Evolutionary conservation across 495 filamentous ascomycete genomes (phyloP), one percentile per base, ranked within the genome.

Genomic region (Hypoxylon fragiforme): DNA sequence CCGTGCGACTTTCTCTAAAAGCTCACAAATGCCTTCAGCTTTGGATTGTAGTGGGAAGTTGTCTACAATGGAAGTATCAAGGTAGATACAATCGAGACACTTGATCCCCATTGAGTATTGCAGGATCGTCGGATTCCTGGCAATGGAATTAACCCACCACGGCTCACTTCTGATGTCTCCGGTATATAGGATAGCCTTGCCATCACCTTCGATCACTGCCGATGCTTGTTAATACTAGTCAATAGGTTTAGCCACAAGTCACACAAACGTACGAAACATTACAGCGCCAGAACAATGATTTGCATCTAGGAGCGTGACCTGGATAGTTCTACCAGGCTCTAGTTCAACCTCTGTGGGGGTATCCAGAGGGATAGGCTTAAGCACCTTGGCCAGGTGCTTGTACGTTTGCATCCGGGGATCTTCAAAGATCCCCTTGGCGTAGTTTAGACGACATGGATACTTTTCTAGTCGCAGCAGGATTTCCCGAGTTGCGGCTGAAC

Each of bases 221-320:
- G 9, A 16, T 14, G 36, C 7, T 44, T 4, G 8, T 50, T 30
- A 54, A 11, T 31, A 31, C 7, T 8, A 13, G 7, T 9, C 52
- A n/a, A n/a, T n/a, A n/a, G n/a, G n/a, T n/a, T n/a, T 15, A 15
- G 7, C 0, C 44, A 13, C 13, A 2, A 2, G 11, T 12, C 20
- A 35, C 13, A 20, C 11, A 44, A 8, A 54, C 65, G 18, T 60
- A 81, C 78, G 53, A 64, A 97, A 96, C 90, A 96, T 96, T 20
- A 96, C 91, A 15, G 91, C 85, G 2, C 92, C 92, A 14, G 85
- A 75, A 65, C 92, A 97, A 62, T 97, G 92, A 63, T 97, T 97
- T 6, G 92, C 92, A 74, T 96, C 85, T 26, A 96, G 81, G 0
- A 97, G 77, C 2, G 92, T 96, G 26, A 95, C 89, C 42, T 84